Evolutionary conservation across 345 rosid genomes (phyloP).

Genomic region (Pugionium dolabratum): DNA sequence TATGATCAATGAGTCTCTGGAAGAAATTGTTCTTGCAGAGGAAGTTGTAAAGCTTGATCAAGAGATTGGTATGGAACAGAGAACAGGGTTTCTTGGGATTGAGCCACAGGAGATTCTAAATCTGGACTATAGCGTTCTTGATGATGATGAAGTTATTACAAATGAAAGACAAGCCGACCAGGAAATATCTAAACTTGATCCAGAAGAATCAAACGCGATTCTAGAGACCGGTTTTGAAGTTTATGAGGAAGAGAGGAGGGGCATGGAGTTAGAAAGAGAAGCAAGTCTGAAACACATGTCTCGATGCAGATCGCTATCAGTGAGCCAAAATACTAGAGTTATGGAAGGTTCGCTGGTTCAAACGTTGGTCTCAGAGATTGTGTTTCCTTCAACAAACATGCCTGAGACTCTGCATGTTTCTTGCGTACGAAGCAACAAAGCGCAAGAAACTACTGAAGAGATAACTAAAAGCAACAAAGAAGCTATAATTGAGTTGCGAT

Average conservation of each 20-base stretch:
- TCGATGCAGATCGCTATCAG: constrained; percentile 38
- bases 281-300: constrained; percentile 23
- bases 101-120: constrained; percentile 26
- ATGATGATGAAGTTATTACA: constrained; percentile 7
- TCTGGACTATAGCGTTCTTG: neutral
- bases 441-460: constrained; percentile 4
- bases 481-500: neutral
- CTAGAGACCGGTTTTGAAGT: constrained; percentile 5
- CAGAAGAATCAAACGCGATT: neutral
- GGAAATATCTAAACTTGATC: neutral
- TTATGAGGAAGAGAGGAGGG: constrained; percentile 8
- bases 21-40: constrained; percentile 4
- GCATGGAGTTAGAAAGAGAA: constrained; percentile 14
- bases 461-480: constrained; percentile 13
- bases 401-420: constrained; percentile 14
- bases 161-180: constrained; percentile 1
- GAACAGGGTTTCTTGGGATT: neutral
- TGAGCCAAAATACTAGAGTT: constrained; percentile 26
- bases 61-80: constrained; percentile 17
- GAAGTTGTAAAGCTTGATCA: constrained; percentile 21
- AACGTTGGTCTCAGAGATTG: constrained; percentile 22
- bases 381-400: no score
- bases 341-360: constrained; percentile 15
- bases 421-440: constrained; percentile 27
- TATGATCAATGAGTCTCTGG: constrained; percentile 10